Conservation (phyloP, 495 filamentous ascomycete genomes). For the Chlorociboria aeruginascens region DNA sequence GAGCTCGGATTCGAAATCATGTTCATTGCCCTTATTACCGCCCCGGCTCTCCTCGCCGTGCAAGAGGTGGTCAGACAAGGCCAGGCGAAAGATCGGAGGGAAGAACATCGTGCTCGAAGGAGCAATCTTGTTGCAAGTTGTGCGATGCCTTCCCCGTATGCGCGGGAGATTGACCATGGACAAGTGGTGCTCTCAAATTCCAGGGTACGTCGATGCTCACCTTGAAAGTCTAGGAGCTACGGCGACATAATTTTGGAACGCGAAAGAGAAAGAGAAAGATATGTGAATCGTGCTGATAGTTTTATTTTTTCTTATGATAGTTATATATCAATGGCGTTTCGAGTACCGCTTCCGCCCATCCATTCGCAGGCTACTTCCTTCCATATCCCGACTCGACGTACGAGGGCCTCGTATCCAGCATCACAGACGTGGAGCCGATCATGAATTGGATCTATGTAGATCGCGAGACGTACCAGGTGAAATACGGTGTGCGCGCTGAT, state of each 20-base stretch:
- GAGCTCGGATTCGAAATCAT: constrained; percentile 1
- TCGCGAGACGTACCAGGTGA: constrained; percentile 36
- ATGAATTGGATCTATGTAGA: constrained; percentile 53
- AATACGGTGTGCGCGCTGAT: constrained; percentile 34
- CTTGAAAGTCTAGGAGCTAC: constrained; percentile 25
- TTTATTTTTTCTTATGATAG: neutral
- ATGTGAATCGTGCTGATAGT: too few relatives aligned
- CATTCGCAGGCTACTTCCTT: constrained; percentile 47
- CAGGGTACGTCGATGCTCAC: neutral
- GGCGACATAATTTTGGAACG: neutral
- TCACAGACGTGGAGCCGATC: constrained; percentile 43
- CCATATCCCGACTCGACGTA: constrained; percentile 42
- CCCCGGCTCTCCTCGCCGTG: constrained; percentile 31
- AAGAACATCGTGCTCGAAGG: constrained; percentile 32
- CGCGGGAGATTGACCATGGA: constrained; percentile 26
- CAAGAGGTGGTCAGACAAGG: constrained; percentile 35
- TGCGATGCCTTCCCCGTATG: constrained; percentile 21
- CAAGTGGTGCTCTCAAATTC: constrained; percentile 23
- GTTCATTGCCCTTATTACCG: constrained; percentile 23
- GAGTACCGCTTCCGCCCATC: constrained; percentile 20
- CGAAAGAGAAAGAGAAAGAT: too few relatives aligned
- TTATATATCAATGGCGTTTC: neutral
- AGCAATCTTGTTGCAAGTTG: constrained; percentile 31
- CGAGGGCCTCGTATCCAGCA: constrained; percentile 43
- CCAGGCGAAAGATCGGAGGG: constrained; percentile 28